phyloP scores from a whole-genome alignment of 257 asterid species.

The Solanum pennellii region DNA sequence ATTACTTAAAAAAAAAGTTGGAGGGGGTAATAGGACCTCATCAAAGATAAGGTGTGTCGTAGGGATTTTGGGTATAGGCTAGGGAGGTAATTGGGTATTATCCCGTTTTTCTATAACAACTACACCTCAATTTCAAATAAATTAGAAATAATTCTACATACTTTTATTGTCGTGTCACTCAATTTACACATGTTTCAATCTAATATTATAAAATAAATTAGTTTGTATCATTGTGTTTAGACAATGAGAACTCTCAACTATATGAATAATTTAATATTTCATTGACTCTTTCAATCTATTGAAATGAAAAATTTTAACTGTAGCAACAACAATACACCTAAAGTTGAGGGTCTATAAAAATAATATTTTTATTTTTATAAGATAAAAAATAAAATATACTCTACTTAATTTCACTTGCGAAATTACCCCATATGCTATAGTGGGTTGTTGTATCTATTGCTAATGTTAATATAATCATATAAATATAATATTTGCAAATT shows the following conservation, averaged over 20 bases:
- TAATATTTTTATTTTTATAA: no score
- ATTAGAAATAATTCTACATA: background rate
- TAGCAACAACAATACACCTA: background rate
- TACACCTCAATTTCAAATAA: background rate
- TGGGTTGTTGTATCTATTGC: background rate
- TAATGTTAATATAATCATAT: background rate
- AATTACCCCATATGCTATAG: no score
- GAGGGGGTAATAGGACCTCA: no score
- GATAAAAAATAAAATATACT: no score
- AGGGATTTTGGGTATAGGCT: no score
- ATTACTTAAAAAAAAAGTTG: no score
- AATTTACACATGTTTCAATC: background rate
- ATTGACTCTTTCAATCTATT: background rate
- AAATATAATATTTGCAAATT: background rate
- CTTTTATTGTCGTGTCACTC: background rate
- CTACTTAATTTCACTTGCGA: no score
- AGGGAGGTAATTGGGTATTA: no score
- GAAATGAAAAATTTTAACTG: background rate
- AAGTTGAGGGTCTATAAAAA: no score
- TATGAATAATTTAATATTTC: background rate
- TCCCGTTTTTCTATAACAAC: background rate
- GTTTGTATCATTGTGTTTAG: background rate
- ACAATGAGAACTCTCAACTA: background rate
- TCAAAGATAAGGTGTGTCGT: no score
- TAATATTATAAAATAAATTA: background rate